Base-by-base conservation (phyloP, 2,329 filamentous ascomycete genomes). In the Aspergillus sp. region DNA sequence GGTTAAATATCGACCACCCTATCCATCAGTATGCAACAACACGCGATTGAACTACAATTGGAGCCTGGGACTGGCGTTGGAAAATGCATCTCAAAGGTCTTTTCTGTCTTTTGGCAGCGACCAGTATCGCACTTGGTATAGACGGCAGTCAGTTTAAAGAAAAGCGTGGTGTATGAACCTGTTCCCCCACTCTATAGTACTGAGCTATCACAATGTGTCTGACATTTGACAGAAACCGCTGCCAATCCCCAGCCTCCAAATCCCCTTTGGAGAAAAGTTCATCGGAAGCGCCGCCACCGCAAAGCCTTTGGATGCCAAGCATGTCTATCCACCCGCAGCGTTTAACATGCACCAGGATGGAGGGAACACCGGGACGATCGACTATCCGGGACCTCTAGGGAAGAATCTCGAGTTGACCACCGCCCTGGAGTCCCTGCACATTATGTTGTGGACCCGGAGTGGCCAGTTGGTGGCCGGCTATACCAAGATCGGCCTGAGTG, bases 291-390 rank as follows among this genome's bases (percentile, higher is more conserved):
- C 44, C 11, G 34, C 34, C 20, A 41, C 36, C 7, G 46, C 46
- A 17, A 48, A 48, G 16, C 46, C 46, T 11, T 23, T 48, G 6
- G 34, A 38, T 4, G 19, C 46, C 11, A 48, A 41, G 31, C 34
- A 38, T 38, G 34, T 38, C 2, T 38, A 25, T 20, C 21, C n/a
- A 2, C 46, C 46, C 21, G 11, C 16, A 9, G 46, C 46, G 11
- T 40, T 48, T 19, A 48, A 48, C 46, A 48, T 48, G 46, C 46
- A 48, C 14, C 46, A 48, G n/a, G 46, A 42, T 14, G 47, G 44
- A 17, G 44, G 44, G 4, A 46, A 46, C 20, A 46, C 44, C 6
- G 44, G 44, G n/a, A 46, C 44, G 6, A 46, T 34, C 23, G 44
- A 36, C 21, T 34, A 32, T 34, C 44, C 44, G 5, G 44, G 23